A percentile compares a stretch with the other conserved stretches of the same genome.
phyloP scores from a whole-genome alignment of 441 rosid species.

The Euphorbia corollata region DNA sequence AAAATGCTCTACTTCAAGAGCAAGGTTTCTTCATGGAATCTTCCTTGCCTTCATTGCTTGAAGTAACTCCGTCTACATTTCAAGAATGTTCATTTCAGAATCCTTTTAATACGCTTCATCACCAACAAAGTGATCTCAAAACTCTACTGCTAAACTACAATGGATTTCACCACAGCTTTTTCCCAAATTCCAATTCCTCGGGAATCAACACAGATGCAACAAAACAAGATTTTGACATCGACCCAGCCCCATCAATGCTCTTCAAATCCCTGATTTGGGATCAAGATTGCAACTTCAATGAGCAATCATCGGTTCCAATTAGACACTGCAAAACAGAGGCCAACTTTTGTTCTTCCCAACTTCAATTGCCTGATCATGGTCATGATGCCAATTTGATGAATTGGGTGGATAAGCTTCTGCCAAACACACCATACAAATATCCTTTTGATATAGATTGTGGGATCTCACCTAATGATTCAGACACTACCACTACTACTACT shows the following conservation, averaged over 20 bases:
- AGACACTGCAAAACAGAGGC: slow-evolving; percentile 47
- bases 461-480: slow-evolving; percentile 24
- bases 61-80: slow-evolving; percentile 30
- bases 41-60: slow-evolving; percentile 43
- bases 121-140: slow-evolving; percentile 43
- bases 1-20: slow-evolving; percentile 27
- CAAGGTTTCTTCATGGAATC: slow-evolving; percentile 28
- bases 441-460: slow-evolving; percentile 46
- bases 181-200: slow-evolving; percentile 6
- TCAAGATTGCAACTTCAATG: slow-evolving; percentile 36
- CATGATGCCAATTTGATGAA: slow-evolving; percentile 22
- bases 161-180: slow-evolving; percentile 22
- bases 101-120: slow-evolving; percentile 24
- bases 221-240: slow-evolving; percentile 19
- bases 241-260: slow-evolving; percentile 36
- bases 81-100: slow-evolving; percentile 31
- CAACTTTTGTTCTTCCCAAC: slow-evolving; percentile 30
- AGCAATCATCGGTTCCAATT: slow-evolving; percentile 26
- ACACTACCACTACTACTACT: not conserved
- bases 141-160: slow-evolving; percentile 32
- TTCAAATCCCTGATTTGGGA: slow-evolving; percentile 48
- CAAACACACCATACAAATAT: slow-evolving; percentile 26
- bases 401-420: slow-evolving; percentile 33
- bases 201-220: slow-evolving; percentile 16
- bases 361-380: slow-evolving; percentile 24